Base-by-base conservation (phyloP, 73 alveolate genomes). In the Halteria grandinella region DNA sequence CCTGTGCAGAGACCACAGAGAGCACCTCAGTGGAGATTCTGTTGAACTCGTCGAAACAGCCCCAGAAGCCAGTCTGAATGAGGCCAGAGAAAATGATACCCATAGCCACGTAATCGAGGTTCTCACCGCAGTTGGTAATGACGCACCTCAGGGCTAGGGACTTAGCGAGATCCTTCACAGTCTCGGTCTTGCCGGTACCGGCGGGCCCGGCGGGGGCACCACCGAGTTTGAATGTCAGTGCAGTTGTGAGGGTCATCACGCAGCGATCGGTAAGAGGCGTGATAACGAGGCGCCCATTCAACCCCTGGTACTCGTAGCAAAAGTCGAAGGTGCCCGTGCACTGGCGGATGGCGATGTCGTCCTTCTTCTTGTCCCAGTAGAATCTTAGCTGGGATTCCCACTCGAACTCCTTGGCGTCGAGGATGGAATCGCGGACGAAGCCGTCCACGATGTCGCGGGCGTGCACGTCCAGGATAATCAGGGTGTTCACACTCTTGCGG, bases 191-290 rank as follows among this genome's bases (percentile, higher is more conserved):
- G 29, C 98, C 98, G 10, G 99, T 97, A 17, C 99, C 99, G 1
- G 99, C 99, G 0, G 99, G 99, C 1, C 99, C 99, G 6, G 99
- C 99, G 5, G 99, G 99, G 17, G 99, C 99, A 10, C 99, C 98
- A 17, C 98, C 99, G 82, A 89, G 71, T 54, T 91, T 82, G 75
- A 97, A 96, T 52, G 99, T 95, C 33, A 97, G 93, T 1, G 99
- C 99, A 11, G 99, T 95, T 0, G 99, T 97, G 31, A 97, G 69
- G 18, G 99, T 97, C 99, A 96, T 97, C 59, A 89, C 98, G 70
- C 99, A 97, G 78, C 99, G 87, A 89, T 96, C 99, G 20, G 99
- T 97, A 52, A 97, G 89, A 7, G 99, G 99, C 33, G 99, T 97
- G 60, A 97, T 98, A 44, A 97, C 99, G 79, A 97, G 84, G 49